Base-by-base conservation (phyloP, 2,329 filamentous ascomycete species). In the Emericellopsis cladophorae region DNA sequence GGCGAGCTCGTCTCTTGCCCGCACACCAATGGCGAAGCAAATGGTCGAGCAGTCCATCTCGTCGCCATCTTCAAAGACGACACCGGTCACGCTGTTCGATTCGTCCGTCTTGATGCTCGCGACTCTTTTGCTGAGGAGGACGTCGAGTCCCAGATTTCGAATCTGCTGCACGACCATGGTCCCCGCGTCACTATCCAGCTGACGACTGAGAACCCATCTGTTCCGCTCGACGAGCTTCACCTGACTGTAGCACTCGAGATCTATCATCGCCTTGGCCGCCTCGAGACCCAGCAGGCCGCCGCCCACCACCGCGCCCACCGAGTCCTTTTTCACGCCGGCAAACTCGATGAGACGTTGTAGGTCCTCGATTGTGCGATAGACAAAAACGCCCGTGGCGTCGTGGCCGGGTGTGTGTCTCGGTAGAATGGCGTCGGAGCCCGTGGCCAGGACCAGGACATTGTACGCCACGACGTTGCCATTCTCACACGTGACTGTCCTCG, bases 211-310 rank as follows among this genome's bases (percentile, higher is more conserved):
- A 0, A 94, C 81, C 84, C 86, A 95, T 49, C 74, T 63, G 53
- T 88, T 90, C 40, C 85, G 72, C 59, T 95, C 89, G 40, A 95
- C 77, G 8, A 95, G 65, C 49, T 79, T 84, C 40, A 95, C 82
- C 43, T 77, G 75, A 11, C 72, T 67, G 53, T 83, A 93, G 40
- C 79, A 74, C 49, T 84, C 72, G 8, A 95, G 65, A 54, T 94
- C 87, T 66, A 89, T 81, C 84, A 95, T 88, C 2, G 88, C 88
- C 52, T 94, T 92, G 29, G 86, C 88, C 2, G 88, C 88, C 62
- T 95, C 88, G 0, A 95, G 72, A 1, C 88, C 88, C 0, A 95
- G 69, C 21, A 95, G 60, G 1, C 88, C 88, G 40, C 88, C 88
- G 21, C 88, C 88, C 4, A 95, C 84, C 0, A 92, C 86, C 5